Percentiles rank a stretch among this genome's conserved stretches.
Evolutionary conservation across 805 yeast species (phyloP).

Genomic region (Metschnikowia drakensbergensis): DNA sequence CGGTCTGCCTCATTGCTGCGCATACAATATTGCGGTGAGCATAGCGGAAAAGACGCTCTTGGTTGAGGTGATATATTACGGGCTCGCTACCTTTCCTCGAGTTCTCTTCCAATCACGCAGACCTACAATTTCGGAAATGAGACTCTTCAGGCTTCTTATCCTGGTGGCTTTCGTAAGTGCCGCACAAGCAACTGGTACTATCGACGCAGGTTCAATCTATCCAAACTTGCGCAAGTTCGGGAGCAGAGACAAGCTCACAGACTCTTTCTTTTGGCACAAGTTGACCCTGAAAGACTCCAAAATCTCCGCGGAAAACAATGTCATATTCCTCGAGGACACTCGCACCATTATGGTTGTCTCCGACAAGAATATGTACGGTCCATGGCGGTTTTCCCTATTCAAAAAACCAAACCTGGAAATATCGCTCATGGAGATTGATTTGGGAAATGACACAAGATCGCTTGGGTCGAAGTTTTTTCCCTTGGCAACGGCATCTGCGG

Average conservation of each 20-base stretch:
- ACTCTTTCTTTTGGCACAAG: constrained; percentile 13
- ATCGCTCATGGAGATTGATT: constrained; percentile 10
- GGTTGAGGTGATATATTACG: not conserved
- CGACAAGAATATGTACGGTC: constrained; percentile 5
- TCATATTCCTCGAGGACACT: constrained; percentile 11
- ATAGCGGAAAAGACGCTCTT: not conserved
- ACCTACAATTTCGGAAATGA: not conserved
- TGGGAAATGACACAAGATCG: constrained; percentile 9
- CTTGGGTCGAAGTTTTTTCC: constrained; percentile 13
- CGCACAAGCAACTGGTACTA: not conserved
- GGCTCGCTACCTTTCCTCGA: not conserved
- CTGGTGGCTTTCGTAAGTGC: not conserved
- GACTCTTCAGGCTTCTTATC: not conserved
- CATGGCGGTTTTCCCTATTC: not conserved
- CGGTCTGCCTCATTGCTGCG: not conserved
- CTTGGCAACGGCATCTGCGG: constrained; percentile 12
- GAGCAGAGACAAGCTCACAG: constrained; percentile 4
- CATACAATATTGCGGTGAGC: not conserved
- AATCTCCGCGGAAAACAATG: constrained; percentile 3
- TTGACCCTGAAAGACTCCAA: constrained; percentile 1
- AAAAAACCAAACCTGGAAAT: not conserved
- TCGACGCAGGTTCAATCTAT: not conserved
- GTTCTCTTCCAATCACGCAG: not conserved
- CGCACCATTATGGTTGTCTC: constrained; percentile 9
- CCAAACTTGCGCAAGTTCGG: constrained; percentile 11